Evolutionary conservation across 192 early-diverging fungal species (phyloP), one percentile per base, ranked within the genome.

Genomic region (Backusella macrospora): DNA sequence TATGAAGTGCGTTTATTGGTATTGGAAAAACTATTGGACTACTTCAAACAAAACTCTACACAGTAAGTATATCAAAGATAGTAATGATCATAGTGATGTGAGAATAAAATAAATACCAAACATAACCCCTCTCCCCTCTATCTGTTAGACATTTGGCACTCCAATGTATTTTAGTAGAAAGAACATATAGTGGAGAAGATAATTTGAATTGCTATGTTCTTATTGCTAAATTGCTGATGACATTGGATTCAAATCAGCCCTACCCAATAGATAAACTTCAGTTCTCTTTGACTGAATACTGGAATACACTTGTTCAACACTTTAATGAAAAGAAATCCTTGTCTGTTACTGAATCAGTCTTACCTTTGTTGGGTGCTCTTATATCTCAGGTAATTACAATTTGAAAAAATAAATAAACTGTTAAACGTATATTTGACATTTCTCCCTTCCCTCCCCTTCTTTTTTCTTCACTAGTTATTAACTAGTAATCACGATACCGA

Each of bases 1-100:
- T 91, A 92, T 76, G 91, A 92, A 70, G 88, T 91, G 8, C 89
- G 90, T 7, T 73, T 90, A 9, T 73, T 80, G n/a, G 81, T 85
- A 0, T 63, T 91, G 10, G 69, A 80, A 62, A 85, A 83, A 43
- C 48, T 90, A 3, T 76, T 74, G 14, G 47, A 21, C 10, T 70
- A 73, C 14, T 65, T 81, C 15, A 46, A 44, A 23, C 69, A 46
- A 21, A 52, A 67, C 29, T 14, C 43, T 18, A 44, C 72, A 43
- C 43, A 66, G 52, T 72, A 76, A 72, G 62, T 65, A 38, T 12
- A 39, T 72, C 8, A 42, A 38, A 13, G 4, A 42, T 66, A n/a
- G 13, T 39, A 15, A 42, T 42, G 1, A 16, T 43, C 6, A 66
- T 40, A 2, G 2, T 34, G 29, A 38, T 13, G 38, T 0, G 13